Base-by-base conservation (phyloP, 345 rosid genomes). In the Angophora floribunda region DNA sequence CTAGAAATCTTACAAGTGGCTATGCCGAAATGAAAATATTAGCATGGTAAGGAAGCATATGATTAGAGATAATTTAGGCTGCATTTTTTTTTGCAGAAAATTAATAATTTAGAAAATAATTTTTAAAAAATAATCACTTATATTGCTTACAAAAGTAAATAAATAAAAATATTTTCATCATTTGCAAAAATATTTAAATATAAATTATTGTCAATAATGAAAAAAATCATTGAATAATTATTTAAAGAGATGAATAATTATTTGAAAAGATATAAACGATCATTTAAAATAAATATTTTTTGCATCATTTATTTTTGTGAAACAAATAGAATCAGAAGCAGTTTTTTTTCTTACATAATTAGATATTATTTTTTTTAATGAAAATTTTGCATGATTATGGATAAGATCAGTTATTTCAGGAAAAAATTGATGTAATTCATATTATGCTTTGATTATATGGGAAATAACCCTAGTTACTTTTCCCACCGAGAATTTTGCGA, bases 241-340 rank as follows among this genome's bases (percentile, higher is more conserved):
- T 55, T 1, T 4, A 2, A 55, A 55, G 28, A 8, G 6, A 9
- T 55, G 1, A 22, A 0, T 55, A 55, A 55, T 22, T 55, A 55
- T 55, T 1, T 4, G 4, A 55, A 55, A 12, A 8, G 6, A 9
- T 55, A 9, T 6, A 55, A 22, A 12, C 0, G 6, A 22, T 55
- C 61, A 55, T 55, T 6, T 36, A 36, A 36, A 36, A 36, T 2
- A 36, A 36, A 36, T 2, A 36, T 36, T 36, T 55, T 36, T 36
- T 55, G 9, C 24, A 55, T 55, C 13, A 1, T 55, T 55, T 9
- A 1, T 55, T 55, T 55, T 22, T 55, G 9, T 4, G 61, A 55
- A 55, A 12, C 28, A 55, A 55, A 55, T 21, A 28, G 5, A 55
- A 4, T 12, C 24, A 21, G 61, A 55, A 2, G 28, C 22, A 0